phyloP scores from a whole-genome alignment of 2,329 filamentous ascomycete genomes.

The Anthostomella pinea region DNA sequence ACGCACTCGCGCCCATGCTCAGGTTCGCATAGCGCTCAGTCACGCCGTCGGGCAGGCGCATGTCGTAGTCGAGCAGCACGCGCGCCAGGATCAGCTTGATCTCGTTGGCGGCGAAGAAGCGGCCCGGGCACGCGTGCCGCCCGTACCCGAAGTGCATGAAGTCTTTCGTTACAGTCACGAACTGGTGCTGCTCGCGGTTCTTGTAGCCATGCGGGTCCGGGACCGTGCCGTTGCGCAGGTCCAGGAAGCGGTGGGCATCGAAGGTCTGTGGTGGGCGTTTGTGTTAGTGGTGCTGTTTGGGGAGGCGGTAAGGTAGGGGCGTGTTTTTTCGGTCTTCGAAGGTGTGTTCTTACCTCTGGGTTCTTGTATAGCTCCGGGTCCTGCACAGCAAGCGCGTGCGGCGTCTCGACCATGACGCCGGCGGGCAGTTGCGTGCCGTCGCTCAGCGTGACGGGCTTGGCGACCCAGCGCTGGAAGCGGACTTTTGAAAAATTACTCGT shows the following conservation, averaged over 20 bases:
- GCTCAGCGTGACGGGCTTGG: slow-evolving; percentile 33
- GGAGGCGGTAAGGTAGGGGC: neutral
- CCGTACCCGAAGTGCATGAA: slow-evolving; percentile 40
- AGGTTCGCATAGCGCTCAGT: slow-evolving; percentile 20
- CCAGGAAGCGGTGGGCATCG: slow-evolving; percentile 35
- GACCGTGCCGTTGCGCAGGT: slow-evolving; percentile 27
- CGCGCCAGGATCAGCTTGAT: slow-evolving; percentile 42
- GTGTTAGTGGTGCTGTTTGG: neutral
- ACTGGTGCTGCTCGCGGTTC: slow-evolving; percentile 37
- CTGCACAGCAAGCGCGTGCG: slow-evolving; percentile 29
- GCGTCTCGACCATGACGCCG: slow-evolving; percentile 39
- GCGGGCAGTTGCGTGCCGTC: slow-evolving; percentile 35
- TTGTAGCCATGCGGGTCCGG: slow-evolving; percentile 25
- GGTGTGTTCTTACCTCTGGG: too few species aligned
- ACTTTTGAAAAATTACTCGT: slow-evolving; percentile 14
- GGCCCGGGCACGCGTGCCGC: slow-evolving; percentile 37
- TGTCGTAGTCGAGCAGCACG: slow-evolving; percentile 38
- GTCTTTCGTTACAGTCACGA: slow-evolving; percentile 35
- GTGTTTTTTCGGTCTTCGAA: too few species aligned
- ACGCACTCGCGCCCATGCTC: slow-evolving; percentile 8
- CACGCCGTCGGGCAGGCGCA: slow-evolving; percentile 26
- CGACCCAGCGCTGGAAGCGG: slow-evolving; percentile 46
- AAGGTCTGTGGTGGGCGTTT: slow-evolving; percentile 21
- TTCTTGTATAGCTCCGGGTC: slow-evolving; percentile 35
- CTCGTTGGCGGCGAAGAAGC: slow-evolving; percentile 43